Conservation (phyloP, 371 early-diverging fungal species). For the Rhizomucor miehei region DNA sequence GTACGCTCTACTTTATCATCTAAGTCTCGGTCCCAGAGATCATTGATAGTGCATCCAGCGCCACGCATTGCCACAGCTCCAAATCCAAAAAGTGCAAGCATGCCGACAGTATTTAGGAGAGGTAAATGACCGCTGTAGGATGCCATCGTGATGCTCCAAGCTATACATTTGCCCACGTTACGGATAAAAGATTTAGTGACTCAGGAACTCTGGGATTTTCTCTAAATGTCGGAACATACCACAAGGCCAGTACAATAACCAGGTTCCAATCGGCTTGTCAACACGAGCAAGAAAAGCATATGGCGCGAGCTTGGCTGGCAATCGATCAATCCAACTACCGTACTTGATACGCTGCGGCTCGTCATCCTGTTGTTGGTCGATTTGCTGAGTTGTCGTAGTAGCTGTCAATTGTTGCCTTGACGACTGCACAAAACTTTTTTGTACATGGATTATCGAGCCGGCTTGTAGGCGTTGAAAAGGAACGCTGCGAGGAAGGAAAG, state of each 20-base stretch:
- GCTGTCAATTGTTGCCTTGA: too few relatives aligned
- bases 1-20: constrained; percentile 90
- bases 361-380: not conserved
- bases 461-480: too few relatives aligned
- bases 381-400: too few relatives aligned
- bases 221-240: constrained; percentile 35
- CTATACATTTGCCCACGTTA: constrained; percentile 33
- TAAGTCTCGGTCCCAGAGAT: constrained; percentile 91
- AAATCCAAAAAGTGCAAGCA: constrained; percentile 81
- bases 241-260: constrained; percentile 90
- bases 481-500: not conserved
- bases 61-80: constrained; percentile 96
- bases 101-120: constrained; percentile 48
- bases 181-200: too few relatives aligned
- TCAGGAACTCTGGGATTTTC: not conserved
- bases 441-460: too few relatives aligned
- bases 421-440: too few relatives aligned
- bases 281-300: constrained; percentile 78
- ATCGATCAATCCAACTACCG: constrained; percentile 40
- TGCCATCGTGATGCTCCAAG: constrained; percentile 84
- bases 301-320: constrained; percentile 54
- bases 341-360: constrained; percentile 8
- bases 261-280: constrained; percentile 92
- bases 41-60: constrained; percentile 97
- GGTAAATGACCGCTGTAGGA: constrained; percentile 58